Percentiles rank a stretch among this genome's conserved stretches.
phyloP scores from a whole-genome alignment of 805 yeast species.

The Candida berthetii region DNA sequence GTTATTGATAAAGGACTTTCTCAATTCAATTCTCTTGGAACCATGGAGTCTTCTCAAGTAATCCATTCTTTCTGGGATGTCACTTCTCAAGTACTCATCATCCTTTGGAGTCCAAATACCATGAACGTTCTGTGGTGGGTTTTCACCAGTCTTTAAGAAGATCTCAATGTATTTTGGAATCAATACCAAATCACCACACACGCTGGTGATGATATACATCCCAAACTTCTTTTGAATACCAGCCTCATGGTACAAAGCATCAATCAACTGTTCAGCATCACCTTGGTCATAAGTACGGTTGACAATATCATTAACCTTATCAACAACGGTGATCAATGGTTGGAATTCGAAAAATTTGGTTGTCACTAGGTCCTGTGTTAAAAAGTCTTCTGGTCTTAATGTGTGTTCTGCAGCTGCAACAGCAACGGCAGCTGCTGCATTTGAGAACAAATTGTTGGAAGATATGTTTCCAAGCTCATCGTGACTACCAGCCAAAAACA shows the following conservation, averaged over 20 bases:
- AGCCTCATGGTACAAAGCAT: slow-evolving; percentile 31
- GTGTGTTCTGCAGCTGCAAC: slow-evolving; percentile 16
- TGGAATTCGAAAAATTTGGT: slow-evolving; percentile 28
- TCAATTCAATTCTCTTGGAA: slow-evolving; percentile 32
- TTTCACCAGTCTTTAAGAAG: slow-evolving; percentile 31
- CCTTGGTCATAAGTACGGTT: slow-evolving; percentile 32
- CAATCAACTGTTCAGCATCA: slow-evolving; percentile 36
- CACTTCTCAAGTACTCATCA: slow-evolving; percentile 28
- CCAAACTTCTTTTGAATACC: slow-evolving; percentile 37
- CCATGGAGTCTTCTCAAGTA: slow-evolving; percentile 32
- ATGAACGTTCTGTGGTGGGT: slow-evolving; percentile 36
- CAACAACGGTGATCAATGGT: slow-evolving; percentile 25
- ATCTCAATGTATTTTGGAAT: slow-evolving; percentile 35
- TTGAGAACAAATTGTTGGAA: slow-evolving; percentile 3
- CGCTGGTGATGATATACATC: slow-evolving; percentile 32
- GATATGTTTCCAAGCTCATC: slow-evolving; percentile 13
- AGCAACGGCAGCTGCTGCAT: slow-evolving; percentile 20
- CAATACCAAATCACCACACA: slow-evolving; percentile 37
- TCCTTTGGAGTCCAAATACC: slow-evolving; percentile 41
- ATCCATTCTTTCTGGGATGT: slow-evolving; percentile 26
- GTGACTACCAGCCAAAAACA: slow-evolving; percentile 17
- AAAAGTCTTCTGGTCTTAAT: slow-evolving; percentile 20
- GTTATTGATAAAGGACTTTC: slow-evolving; percentile 31
- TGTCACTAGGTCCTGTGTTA: slow-evolving; percentile 29
- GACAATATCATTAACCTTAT: slow-evolving; percentile 31